Base-by-base conservation (phyloP, 169 alveolate genomes). In the Cryptosporidium meleagridis region DNA sequence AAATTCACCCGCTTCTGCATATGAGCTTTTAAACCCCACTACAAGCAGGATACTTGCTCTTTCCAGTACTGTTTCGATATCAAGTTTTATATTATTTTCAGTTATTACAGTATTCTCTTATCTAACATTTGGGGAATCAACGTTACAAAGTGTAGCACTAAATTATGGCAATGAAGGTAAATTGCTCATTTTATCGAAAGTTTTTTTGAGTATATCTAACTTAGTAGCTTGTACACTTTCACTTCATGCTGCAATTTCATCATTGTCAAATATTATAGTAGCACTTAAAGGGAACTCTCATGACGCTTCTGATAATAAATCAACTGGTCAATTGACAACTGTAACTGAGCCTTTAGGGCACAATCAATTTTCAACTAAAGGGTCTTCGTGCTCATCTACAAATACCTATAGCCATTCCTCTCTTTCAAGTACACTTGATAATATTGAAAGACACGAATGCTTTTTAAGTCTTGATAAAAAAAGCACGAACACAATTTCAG, bases 221-320 rank as follows among this genome's bases (percentile, higher is more conserved):
- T 59, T 80, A 44, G 89, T 80, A 31, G 89, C 89, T 39, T 80
- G 89, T 31, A 80, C 89, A 16, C 75, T 80, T 37, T 80, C 89
- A 23, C 35, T 80, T 21, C 89, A 80, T 48, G 89, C 89, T 10
- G 75, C 89, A 41, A 41, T 62, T 23, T 80, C 89, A 44, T 80
- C 89, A 7, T 23, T 80, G 10, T 41, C 75, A 33, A 80, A 80
- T 80, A 80, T 80, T 44, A 80, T 80, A 14, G 35, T 80, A n/a
- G 68, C 65, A 80, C 12, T 80, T 44, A 67, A 45, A 44, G 89
- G 86, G 18, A 16, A 37, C 37, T 29, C 21, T 9, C 12, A 29
- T 18, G 14, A 35, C 26, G 29, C 0, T 65, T 65, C 7, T 33
- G 51, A 16, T 2, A 35, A 33, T 65, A 65, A 31, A 10, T 14